Evolutionary conservation across 2,329 filamentous ascomycete species (phyloP), one percentile per base, ranked within the genome.

Genomic region (Metarhizium brunneum): DNA sequence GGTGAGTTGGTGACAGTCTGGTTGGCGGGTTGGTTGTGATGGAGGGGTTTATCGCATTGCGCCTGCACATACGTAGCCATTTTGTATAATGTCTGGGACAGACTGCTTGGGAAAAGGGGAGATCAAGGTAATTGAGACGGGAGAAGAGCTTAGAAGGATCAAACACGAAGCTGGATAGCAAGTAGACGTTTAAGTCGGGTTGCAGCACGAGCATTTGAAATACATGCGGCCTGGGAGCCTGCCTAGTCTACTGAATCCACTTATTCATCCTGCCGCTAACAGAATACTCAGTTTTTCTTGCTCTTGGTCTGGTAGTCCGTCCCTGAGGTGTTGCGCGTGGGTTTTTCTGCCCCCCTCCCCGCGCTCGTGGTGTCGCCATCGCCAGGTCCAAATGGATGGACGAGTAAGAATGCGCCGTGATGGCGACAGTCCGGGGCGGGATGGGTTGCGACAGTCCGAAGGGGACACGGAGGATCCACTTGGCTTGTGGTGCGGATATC

Each of bases 391-490:
- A 18, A 10, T 18, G 40, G 8, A 55, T 52, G 48, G 57, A 56
- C 57, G 56, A 58, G 56, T 60, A 55, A 60, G 58, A 52, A 52
- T 50, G 56, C 56, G 42, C 51, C 52, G 52, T 50, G 59, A 63
- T 63, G 62, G 61, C 62, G 62, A 64, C 62, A 64, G 61, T 49
- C 57, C 54, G 57, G 50, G 40, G 36, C 20, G 55, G 40, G 51
- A 47, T 30, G 45, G 20, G 25, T 53, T 32, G 47, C 53, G 47
- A 50, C 47, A 50, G 55, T 54, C 59, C 58, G 59, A 60, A 54
- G 55, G 13, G 45, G 25, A 14, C 25, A 29, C 8, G 43, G n/a
- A 16, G 42, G 42, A 4, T 11, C 42, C 42, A 45, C 42, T 45
- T 45, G 42, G n/a, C 42, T 45, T 20, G 42, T 16, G 3, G 14